Base-by-base conservation (phyloP, 1,284 basidiomycete species). In the Uromyces viciae-fabae region DNA sequence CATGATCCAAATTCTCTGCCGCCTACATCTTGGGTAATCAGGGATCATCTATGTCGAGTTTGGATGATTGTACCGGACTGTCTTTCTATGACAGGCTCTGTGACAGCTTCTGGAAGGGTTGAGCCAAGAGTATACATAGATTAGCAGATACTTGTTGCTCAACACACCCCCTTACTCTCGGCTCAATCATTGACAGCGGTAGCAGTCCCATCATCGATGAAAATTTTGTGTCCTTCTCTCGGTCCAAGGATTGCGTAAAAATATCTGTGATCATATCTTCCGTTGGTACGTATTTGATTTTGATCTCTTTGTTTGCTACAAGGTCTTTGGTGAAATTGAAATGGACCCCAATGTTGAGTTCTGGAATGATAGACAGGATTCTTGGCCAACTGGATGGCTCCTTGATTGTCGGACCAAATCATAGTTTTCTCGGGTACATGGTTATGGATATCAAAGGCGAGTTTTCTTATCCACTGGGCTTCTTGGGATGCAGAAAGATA, bases 351-450 rank as follows among this genome's bases (percentile, higher is more conserved):
- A 64, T 78, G 75, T 77, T 77, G 66, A 36, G 46, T 77, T 77
- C 62, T 68, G 66, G 75, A 43, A 28, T 77, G 75, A 33, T 43
- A 77, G 46, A 77, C 62, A 46, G 75, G 75, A n/a, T 77, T 77
- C 36, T 66, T 77, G 31, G 75, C 54, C 25, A 43, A 33, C n/a
- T 68, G n/a, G 7, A 77, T 66, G 9, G 60, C 62, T n/a, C 75
- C 62, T 38, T 77, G 60, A n/a, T 77, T 77, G 38, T 68, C 75
- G 9, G 40, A 62, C 17, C 56, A 58, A 9, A 68, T 40, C n/a
- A 43, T 8, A 3, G 40, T 68, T 9, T 43, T 68, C 3, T 68
- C n/a, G 3, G 64, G n/a, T 40, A 60, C 56, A 3, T 36, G 36
- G 11, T 33, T 5, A 25, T 60, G 36, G 9, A 75, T 56, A 58